Evolutionary conservation across 2,329 filamentous ascomycete genomes (phyloP), one percentile per base, ranked within the genome.

Genomic region (Claviceps arundinis): DNA sequence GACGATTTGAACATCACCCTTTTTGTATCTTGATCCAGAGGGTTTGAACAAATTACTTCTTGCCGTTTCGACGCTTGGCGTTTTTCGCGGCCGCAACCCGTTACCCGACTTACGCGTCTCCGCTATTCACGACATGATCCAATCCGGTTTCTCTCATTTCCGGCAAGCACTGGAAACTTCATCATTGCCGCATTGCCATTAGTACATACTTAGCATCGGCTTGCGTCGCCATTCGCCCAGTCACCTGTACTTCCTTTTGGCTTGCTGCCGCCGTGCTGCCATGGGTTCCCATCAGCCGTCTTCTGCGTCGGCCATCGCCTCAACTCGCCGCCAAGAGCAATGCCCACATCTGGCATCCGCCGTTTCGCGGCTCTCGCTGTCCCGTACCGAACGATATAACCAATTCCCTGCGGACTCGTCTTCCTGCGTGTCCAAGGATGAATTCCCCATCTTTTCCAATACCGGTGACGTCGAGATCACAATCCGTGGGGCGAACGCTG

Each of bases 391-490:
- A 67, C 82, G 88, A 59, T 87, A 89, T 62, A 84, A 85, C 65
- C 84, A 88, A 56, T 93, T 88, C 47, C 86, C 91, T 64, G 80
- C 85, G 61, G 88, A 88, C 54, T 84, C 84, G 55, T 72, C 76
- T 37, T 78, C 80, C n/a, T 82, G 84, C 62, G 70, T 81, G 24
- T 79, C 85, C 44, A 85, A 87, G 64, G 96, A 96, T 65, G 90
- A 96, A 65, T 97, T 96, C 60, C 91, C 91, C 22, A 72, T 94
- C 63, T 97, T 96, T 68, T 2, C 2, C 26, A 84, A 90, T 61
- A 91, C 87, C 41, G 91, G 91, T 62, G 90, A 97, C 68, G 89
- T 96, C 62, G 91, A 97, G 69, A 89, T 97, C 56, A 64, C 91
- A 52, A 79, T 96, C 61, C 78, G 76, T 62, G 77, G 80, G 16